Evolutionary conservation across 768 basidiomycete species (phyloP), one percentile per base, ranked within the genome.

Genomic region (Tulasnella sp.): DNA sequence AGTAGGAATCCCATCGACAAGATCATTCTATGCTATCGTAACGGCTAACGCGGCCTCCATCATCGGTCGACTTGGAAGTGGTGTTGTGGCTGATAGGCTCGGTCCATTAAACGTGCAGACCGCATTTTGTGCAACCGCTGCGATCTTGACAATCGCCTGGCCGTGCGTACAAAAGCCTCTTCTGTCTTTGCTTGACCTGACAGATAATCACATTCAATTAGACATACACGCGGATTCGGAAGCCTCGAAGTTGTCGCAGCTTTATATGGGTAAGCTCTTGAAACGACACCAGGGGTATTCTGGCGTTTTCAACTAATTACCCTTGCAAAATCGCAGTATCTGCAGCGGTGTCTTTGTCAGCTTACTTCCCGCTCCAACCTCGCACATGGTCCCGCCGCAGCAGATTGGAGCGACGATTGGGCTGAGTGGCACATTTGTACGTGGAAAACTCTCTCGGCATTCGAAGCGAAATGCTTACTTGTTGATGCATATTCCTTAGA

Each of bases 101-200:
- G 93, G 93, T 18, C 83, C 89, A 0, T 85, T 93, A 79, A 94
- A 91, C 79, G 85, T 91, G 40, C 90, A 93, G 86, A 87, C 87
- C 15, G 90, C 91, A 0, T 89, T 90, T 40, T 90, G 89, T 0
- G 78, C 86, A 23, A 55, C 88, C 0, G 89, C 90, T 0, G 91
- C 88, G 0, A 83, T 89, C 46, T 81, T 91, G 70, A 92, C 92
- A 0, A 90, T 90, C 80, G 85, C 85, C 3, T 95, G 93, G 94
- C 93, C 93, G 2, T 91, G 89, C 82, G 87, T 87, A 0, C 83
- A 81, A 11, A n/a, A 13, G 9, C 5, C 32, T 2, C 10, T n/a
- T 2, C 20, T 20, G 23, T n/a, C 32, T 32, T 32, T 32, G 7
- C 75, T 77, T 23, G 20, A 26, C 5, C 40, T 18, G 5, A 51